phyloP scores from a whole-genome alignment of 164 flowering plant genomes.

The Piper betle region DNA sequence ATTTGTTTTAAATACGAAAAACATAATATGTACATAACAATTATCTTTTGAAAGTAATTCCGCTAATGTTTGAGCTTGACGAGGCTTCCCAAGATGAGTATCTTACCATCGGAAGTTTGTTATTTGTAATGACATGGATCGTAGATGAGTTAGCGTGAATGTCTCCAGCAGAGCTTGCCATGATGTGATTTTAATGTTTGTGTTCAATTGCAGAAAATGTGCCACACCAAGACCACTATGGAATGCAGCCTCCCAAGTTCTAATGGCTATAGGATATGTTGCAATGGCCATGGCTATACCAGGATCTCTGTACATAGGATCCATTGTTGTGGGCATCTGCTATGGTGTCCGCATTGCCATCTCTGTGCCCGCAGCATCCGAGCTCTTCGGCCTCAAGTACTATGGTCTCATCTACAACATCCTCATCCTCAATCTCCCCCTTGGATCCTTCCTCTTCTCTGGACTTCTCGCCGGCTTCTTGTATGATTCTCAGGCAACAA shows the following conservation, averaged over 20 bases:
- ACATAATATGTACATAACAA: too few relatives aligned
- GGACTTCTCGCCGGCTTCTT: constrained; percentile 79
- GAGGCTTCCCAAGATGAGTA: too few relatives aligned
- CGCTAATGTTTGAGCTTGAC: too few relatives aligned
- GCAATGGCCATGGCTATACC: constrained; percentile 68
- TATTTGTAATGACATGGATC: too few relatives aligned
- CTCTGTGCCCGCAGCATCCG: constrained; percentile 79
- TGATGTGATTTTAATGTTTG: too few relatives aligned
- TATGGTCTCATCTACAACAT: constrained; percentile 83
- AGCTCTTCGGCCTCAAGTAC: constrained; percentile 82
- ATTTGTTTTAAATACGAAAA: too few relatives aligned
- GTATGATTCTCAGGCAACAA: constrained; percentile 64
- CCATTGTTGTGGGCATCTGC: constrained; percentile 66
- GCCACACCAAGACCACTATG: constrained; percentile 86
- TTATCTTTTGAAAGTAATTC: too few relatives aligned
- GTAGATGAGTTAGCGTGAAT: too few relatives aligned
- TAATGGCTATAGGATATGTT: constrained; percentile 73
- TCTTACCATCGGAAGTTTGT: too few relatives aligned
- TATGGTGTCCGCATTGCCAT: constrained; percentile 79
- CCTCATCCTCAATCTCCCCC: constrained; percentile 72
- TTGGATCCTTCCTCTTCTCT: constrained; percentile 88
- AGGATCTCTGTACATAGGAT: constrained; percentile 69
- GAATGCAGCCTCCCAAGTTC: constrained; percentile 81
- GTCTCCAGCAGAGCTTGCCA: too few relatives aligned
- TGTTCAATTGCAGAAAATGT: constrained; percentile 37